phyloP scores from a whole-genome alignment of 1,284 basidiomycete genomes.

The Ceratobasidium sp. region DNA sequence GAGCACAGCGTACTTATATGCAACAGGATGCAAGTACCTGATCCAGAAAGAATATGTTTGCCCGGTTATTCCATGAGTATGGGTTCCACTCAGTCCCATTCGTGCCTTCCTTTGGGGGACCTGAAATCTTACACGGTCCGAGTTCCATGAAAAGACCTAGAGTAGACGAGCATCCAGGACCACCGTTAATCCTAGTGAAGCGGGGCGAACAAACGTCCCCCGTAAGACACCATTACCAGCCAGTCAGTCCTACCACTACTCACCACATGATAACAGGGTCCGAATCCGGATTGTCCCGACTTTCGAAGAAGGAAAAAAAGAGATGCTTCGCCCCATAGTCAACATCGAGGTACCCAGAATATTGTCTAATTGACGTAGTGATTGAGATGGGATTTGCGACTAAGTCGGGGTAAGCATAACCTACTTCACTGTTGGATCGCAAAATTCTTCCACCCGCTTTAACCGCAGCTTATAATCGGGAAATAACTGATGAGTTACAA shows the following conservation, averaged over 20 bases:
- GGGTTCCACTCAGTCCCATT: slow-evolving; percentile 64
- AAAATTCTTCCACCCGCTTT: slow-evolving; percentile 29
- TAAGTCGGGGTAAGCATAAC: neutral
- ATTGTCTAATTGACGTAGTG: slow-evolving; percentile 47
- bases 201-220: slow-evolving; percentile 66
- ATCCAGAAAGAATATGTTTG: slow-evolving; percentile 75
- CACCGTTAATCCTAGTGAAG: slow-evolving; percentile 79
- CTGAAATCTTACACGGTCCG: slow-evolving; percentile 52
- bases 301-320: slow-evolving; percentile 90
- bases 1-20: neutral
- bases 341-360: slow-evolving; percentile 71
- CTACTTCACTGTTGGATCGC: slow-evolving; percentile 29
- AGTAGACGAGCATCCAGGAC: slow-evolving; percentile 63
- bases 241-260: neutral
- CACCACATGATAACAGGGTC: slow-evolving; percentile 39
- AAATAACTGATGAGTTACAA: slow-evolving; percentile 15
- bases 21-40: slow-evolving; percentile 52
- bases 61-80: slow-evolving; percentile 67
- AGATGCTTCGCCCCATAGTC: slow-evolving; percentile 71
- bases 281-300: slow-evolving; percentile 66
- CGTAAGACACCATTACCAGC: slow-evolving; percentile 47
- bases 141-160: slow-evolving; percentile 74
- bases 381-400: neutral
- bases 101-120: slow-evolving; percentile 42
- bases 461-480: slow-evolving; percentile 8